phyloP scores from a whole-genome alignment of 2,329 filamentous ascomycete genomes.

The Colletotrichum echinochloae region DNA sequence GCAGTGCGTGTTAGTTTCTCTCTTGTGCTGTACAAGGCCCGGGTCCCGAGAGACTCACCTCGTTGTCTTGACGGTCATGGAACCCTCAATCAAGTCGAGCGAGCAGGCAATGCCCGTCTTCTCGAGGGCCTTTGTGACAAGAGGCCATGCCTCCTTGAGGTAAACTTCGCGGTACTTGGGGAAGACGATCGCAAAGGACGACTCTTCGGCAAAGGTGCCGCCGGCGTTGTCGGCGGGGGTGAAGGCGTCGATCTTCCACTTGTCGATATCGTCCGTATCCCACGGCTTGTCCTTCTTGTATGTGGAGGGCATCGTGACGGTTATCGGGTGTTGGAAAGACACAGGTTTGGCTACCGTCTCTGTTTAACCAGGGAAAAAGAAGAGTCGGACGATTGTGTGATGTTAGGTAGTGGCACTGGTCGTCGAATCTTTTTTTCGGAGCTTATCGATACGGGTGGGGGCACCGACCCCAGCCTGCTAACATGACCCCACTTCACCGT shows the following conservation, averaged over 20 bases:
- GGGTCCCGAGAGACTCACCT: conserved; percentile 68
- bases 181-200: conserved; percentile 87
- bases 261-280: conserved; percentile 97
- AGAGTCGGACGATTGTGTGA: background rate
- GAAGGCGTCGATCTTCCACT: conserved; percentile 94
- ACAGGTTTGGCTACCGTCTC: conserved; percentile 1
- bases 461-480: background rate
- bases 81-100: conserved; percentile 93
- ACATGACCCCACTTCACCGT: background rate
- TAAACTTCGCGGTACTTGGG: conserved; percentile 98
- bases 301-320: conserved; percentile 79
- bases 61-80: conserved; percentile 97
- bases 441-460: conserved; percentile 17
- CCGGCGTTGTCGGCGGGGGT: conserved; percentile 85
- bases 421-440: conserved; percentile 15
- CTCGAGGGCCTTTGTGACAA: conserved; percentile 87
- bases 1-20: conserved; percentile 12
- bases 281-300: conserved; percentile 92
- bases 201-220: conserved; percentile 92
- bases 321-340: conserved; percentile 11
- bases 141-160: conserved; percentile 91
- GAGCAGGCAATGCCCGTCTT: conserved; percentile 91
- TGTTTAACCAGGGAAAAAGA: conserved; percentile 6
- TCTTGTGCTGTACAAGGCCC: background rate
- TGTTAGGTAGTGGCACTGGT: conserved; percentile 8